These are phyloP conservation scores for Suillus placidus DNA, from an alignment of 768 basidiomycete genomes.

Conservation along the genomic window DNA sequence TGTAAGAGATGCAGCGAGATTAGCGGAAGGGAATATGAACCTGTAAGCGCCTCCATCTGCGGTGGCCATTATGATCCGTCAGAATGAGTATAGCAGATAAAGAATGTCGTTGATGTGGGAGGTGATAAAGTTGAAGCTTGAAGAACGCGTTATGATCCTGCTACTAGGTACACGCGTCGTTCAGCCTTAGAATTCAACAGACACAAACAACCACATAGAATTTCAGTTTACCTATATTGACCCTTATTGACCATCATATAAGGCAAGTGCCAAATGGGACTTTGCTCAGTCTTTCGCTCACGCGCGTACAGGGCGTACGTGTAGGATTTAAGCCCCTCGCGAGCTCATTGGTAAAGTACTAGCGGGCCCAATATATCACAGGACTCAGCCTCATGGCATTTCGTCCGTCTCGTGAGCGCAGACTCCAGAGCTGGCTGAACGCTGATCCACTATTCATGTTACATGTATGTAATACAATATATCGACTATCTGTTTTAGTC, in stretches of 20 bases:
- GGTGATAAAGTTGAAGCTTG: not conserved
- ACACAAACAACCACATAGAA: constrained; percentile 19
- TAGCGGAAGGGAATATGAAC: constrained; percentile 34
- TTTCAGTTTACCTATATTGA: not conserved
- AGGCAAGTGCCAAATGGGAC: not conserved
- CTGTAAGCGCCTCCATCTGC: constrained; percentile 85
- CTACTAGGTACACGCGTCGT: constrained; percentile 29
- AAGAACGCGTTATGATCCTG: constrained; percentile 27
- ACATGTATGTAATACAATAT: not conserved
- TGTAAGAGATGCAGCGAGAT: constrained; percentile 25
- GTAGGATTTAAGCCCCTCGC: not conserved
- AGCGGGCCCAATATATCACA: not conserved
- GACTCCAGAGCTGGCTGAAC: too few species aligned
- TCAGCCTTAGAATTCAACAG: constrained; percentile 20
- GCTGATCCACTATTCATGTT: not conserved
- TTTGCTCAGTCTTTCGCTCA: not conserved
- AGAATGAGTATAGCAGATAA: constrained; percentile 10
- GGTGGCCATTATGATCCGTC: constrained; percentile 61
- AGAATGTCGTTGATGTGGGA: constrained; percentile 3
- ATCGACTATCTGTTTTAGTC: not conserved
- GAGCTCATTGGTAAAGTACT: not conserved
- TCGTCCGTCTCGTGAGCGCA: not conserved
- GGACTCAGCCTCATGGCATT: not conserved
- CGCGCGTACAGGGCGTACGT: not conserved
- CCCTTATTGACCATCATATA: not conserved